These are phyloP conservation scores for Tubosaeta sp. DNA, from an alignment of 768 basidiomycete species.

Conservation along the genomic window DNA sequence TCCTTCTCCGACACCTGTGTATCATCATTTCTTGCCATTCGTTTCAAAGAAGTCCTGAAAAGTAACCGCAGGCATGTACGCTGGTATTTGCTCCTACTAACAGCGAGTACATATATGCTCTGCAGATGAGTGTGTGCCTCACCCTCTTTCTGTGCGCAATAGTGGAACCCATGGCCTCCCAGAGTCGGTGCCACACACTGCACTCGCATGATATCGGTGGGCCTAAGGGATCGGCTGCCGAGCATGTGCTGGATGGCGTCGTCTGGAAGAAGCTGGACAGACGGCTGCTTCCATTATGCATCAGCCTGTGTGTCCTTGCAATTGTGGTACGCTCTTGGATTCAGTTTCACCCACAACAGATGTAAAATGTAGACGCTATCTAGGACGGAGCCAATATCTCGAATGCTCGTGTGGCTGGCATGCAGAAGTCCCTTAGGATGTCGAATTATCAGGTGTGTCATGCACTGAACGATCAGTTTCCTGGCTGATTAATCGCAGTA, in stretches of 20 bases:
- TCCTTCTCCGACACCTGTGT: too few species aligned
- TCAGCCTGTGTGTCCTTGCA: slow-evolving; percentile 46
- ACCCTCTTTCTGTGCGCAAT: too few species aligned
- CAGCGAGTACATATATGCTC: too few species aligned
- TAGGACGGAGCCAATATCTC: slow-evolving; percentile 45
- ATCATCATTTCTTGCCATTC: too few species aligned
- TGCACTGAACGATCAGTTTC: too few species aligned
- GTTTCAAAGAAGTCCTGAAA: too few species aligned
- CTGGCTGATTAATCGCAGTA: slow-evolving; percentile 22
- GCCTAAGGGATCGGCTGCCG: too few species aligned
- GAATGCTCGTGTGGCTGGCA: slow-evolving; percentile 60
- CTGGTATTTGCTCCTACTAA: too few species aligned
- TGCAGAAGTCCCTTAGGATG: slow-evolving; percentile 45
- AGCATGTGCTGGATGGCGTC: slow-evolving; percentile 29
- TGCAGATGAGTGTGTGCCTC: too few species aligned
- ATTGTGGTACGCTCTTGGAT: slow-evolving; percentile 40
- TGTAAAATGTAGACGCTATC: background rate
- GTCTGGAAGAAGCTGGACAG: slow-evolving; percentile 50
- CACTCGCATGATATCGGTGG: background rate
- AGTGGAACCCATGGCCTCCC: too few species aligned
- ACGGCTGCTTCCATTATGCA: slow-evolving; percentile 45
- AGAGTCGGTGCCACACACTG: too few species aligned
- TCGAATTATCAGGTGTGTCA: slow-evolving; percentile 25
- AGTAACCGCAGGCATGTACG: too few species aligned
- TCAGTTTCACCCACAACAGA: slow-evolving; percentile 12